Percentiles rank a stretch among this genome's conserved stretches.
phyloP scores from a whole-genome alignment of 192 early-diverging fungal genomes.

The Thamnidium elegans region DNA sequence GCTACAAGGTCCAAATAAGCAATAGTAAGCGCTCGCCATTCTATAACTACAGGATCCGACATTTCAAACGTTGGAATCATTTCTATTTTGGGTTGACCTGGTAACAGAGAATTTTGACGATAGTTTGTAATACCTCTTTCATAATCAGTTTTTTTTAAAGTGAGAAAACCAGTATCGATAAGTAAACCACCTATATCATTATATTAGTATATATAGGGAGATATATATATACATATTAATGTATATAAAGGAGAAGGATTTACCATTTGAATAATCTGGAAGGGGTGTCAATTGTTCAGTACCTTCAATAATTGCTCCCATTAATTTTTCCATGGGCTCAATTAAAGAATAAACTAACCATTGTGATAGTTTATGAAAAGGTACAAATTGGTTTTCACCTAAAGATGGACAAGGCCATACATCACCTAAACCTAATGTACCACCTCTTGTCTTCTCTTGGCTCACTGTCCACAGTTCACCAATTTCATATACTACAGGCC shows the following conservation, averaged over 20 bases:
- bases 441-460: constrained; percentile 58
- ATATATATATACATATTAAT: no score
- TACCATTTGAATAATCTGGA: constrained; percentile 78
- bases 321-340: constrained; percentile 65
- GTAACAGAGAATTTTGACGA: constrained; percentile 37
- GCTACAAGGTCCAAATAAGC: constrained; percentile 75
- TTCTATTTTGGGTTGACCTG: constrained; percentile 40
- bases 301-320: constrained; percentile 52
- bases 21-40: constrained; percentile 92
- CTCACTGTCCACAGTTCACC: constrained; percentile 79
- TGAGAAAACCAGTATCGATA: constrained; percentile 81
- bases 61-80: constrained; percentile 71
- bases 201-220: constrained; percentile 1
- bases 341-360: constrained; percentile 93
- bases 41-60: constrained; percentile 82
- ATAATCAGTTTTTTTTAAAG: constrained; percentile 47
- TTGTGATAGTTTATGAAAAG: constrained; percentile 94
- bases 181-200: constrained; percentile 67
- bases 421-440: constrained; percentile 56
- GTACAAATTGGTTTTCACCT: constrained; percentile 48
- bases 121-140: constrained; percentile 58
- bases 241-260: neutral
- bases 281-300: constrained; percentile 81
- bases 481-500: constrained; percentile 78
- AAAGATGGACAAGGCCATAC: constrained; percentile 36